Base-by-base conservation (phyloP, 495 filamentous ascomycete genomes). In the Darksidea phi region DNA sequence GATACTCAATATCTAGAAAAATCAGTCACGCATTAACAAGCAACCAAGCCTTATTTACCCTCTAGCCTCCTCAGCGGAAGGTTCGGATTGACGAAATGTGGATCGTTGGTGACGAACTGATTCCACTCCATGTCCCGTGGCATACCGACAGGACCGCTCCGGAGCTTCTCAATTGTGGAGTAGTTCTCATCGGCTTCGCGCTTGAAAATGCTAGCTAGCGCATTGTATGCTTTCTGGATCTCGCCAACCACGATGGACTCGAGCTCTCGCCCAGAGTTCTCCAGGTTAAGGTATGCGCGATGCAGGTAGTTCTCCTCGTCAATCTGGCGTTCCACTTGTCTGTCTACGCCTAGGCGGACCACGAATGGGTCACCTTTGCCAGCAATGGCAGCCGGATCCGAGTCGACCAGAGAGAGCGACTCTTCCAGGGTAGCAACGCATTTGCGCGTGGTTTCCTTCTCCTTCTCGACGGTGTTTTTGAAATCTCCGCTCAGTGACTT, bases 231-330 rank as follows among this genome's bases (percentile, higher is more conserved):
- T 69, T 97, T 97, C 66, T 98, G 91, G 54, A 98, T 96, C 72
- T 98, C 95, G 64, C 90, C 87, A 49, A 98, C 89, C 5, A 98
- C 88, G 64, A 98, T 97, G 2, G 88, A 88, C 73, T 98, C 94
- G 1, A 98, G 79, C 72, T 98, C 94, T 53, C 91, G 86, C 13
- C 94, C 94, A 18, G 95, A 97, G 69, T 84, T 87, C 77, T 98
- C 95, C 24, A 98, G 79, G 70, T 98, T 98, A 58, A 96, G 77
- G 70, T 92, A 97, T 17, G 94, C 94, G 77, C 91, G 82, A 70
- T 97, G 94, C 41, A 97, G 70, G 67, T 97, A 97, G 67, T 97
- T 98, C 73, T 98, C 94, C 68, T 98, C 94, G 70, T 96, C 90
- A 43, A 98, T 86, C 70, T 97, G 94, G 66, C 82, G 87, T 68